These are phyloP conservation scores for Oryza glumipatula DNA, from an alignment of 176 grass and related monocot genomes.

Conservation along the genomic window DNA sequence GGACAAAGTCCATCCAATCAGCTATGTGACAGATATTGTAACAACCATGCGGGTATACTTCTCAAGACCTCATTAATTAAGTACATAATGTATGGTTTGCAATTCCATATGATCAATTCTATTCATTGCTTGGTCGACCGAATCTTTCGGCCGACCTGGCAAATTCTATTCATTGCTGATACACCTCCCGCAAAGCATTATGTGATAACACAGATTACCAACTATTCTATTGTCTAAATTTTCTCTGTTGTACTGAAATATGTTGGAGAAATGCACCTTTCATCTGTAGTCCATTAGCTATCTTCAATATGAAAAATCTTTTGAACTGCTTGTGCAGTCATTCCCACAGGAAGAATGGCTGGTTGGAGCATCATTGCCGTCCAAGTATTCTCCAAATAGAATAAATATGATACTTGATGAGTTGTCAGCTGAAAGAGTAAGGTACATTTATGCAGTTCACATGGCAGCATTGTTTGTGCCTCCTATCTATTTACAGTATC, in stretches of 20 bases:
- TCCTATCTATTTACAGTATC: not conserved
- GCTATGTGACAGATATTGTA: constrained; percentile 63
- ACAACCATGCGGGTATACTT: constrained; percentile 77
- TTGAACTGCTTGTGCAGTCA: constrained; percentile 52
- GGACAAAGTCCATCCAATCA: constrained; percentile 74
- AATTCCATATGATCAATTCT: constrained; percentile 19
- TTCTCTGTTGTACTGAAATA: not conserved
- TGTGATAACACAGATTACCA: not conserved
- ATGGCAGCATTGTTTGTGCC: constrained; percentile 31
- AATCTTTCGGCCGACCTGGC: too few relatives aligned
- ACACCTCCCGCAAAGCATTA: constrained; percentile 19
- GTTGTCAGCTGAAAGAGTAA: constrained; percentile 73
- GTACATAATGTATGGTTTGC: constrained; percentile 9
- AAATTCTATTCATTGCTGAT: constrained; percentile 36
- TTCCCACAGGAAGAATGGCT: constrained; percentile 96
- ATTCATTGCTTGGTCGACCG: constrained; percentile 23
- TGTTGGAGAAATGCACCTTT: not conserved
- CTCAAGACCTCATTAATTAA: constrained; percentile 31
- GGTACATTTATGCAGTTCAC: constrained; percentile 47
- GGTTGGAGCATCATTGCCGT: constrained; percentile 62
- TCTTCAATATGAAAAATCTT: constrained; percentile 26
- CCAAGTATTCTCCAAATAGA: constrained; percentile 66
- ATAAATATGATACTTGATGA: constrained; percentile 80
- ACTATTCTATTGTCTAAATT: not conserved
- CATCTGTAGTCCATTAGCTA: not conserved